phyloP scores from a whole-genome alignment of 2,329 filamentous ascomycete genomes.

The Albifimbria verrucaria region DNA sequence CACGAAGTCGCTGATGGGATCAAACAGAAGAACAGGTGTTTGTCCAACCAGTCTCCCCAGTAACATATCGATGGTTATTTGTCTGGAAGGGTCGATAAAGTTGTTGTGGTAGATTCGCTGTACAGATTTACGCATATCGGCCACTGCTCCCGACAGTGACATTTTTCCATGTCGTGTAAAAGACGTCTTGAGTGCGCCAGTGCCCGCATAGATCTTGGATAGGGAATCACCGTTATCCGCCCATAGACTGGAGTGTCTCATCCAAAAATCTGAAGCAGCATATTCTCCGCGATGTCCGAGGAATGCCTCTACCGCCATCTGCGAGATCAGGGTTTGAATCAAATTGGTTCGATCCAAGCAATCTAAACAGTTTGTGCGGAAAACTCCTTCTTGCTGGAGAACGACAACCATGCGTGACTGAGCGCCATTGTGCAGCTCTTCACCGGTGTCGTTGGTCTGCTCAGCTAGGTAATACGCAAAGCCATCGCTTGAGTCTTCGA shows the following conservation, averaged over 20 bases:
- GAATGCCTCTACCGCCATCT: conserved; percentile 87
- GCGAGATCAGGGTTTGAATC: conserved; percentile 92
- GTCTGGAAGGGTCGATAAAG: conserved; percentile 87
- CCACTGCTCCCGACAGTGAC: conserved; percentile 87
- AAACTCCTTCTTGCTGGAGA: conserved; percentile 91
- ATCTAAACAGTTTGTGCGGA: conserved; percentile 93
- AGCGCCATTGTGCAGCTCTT: conserved; percentile 32
- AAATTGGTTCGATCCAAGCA: conserved; percentile 95
- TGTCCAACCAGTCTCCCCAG: conserved; percentile 84
- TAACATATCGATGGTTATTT: conserved; percentile 92
- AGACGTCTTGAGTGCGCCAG: conserved; percentile 90
- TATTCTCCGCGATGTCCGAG: conserved; percentile 67
- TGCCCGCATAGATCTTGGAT: conserved; percentile 94
- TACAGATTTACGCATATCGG: conserved; percentile 93
- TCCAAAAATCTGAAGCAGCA: conserved; percentile 80
- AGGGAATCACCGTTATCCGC: conserved; percentile 94
- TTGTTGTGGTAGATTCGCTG: conserved; percentile 97
- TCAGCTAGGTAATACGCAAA: conserved; percentile 93
- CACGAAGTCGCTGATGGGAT: conserved; percentile 92
- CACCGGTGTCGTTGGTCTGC: conserved; percentile 55
- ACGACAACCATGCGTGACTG: conserved; percentile 59
- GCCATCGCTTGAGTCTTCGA: conserved; percentile 74
- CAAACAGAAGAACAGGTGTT: conserved; percentile 77
- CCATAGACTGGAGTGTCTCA: conserved; percentile 89
- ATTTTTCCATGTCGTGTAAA: conserved; percentile 95